Conservation (phyloP, 2,329 filamentous ascomycete species). For the Fusarium udum region DNA sequence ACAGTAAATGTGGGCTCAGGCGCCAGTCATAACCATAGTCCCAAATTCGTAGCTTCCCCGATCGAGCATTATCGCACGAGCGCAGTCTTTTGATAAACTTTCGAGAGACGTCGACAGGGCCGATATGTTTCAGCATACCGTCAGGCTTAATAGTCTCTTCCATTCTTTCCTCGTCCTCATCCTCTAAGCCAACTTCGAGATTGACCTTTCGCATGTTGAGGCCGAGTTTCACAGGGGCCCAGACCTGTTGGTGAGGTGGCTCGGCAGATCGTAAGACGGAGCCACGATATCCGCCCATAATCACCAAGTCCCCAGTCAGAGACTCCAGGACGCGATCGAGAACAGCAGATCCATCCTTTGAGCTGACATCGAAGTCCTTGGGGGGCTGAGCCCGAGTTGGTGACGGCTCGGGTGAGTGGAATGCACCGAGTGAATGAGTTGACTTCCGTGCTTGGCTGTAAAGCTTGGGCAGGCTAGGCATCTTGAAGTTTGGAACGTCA, state of each 20-base stretch:
- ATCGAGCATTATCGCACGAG: constrained; percentile 76
- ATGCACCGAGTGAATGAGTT: constrained; percentile 45
- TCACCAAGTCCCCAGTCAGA: constrained; percentile 84
- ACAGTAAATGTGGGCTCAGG: constrained; percentile 81
- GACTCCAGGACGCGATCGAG: constrained; percentile 69
- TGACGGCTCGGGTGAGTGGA: constrained; percentile 41
- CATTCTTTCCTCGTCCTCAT: constrained; percentile 85
- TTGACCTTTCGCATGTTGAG: constrained; percentile 92
- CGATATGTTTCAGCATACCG: constrained; percentile 91
- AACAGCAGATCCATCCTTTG: constrained; percentile 43
- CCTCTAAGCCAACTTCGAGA: constrained; percentile 83
- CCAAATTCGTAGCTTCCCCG: constrained; percentile 79
- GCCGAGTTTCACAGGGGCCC: constrained; percentile 93
- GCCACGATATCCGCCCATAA: constrained; percentile 90
- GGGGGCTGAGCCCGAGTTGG: constrained; percentile 41
- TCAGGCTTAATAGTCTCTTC: constrained; percentile 83
- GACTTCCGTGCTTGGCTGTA: constrained; percentile 47
- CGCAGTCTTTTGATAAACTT: constrained; percentile 81
- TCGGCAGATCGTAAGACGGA: constrained; percentile 88
- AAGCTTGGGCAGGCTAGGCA: constrained; percentile 69
- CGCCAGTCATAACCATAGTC: constrained; percentile 98
- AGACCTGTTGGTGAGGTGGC: constrained; percentile 84
- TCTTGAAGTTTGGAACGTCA: constrained; percentile 79
- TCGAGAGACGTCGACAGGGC: constrained; percentile 88
- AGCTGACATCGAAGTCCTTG: constrained; percentile 11